Evolutionary conservation across 176 grass and related monocot genomes (phyloP).

Genomic region (Alopecurus myosuroides): DNA sequence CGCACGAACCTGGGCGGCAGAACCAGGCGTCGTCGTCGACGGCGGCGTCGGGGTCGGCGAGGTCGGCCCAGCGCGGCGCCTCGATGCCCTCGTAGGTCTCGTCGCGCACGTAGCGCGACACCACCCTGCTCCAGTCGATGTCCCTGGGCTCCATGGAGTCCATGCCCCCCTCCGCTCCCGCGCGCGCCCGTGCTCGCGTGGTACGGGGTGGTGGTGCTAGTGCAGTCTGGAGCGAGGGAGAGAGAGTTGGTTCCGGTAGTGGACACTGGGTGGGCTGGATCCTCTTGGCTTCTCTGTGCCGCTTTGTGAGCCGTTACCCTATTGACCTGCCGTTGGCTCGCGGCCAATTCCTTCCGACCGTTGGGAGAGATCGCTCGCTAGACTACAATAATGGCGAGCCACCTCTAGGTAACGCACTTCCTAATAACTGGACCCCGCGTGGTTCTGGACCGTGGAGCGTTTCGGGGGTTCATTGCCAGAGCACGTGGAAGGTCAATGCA

Average conservation of each 20-base stretch:
- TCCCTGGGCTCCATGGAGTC: conserved; percentile 78
- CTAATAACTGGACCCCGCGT: not conserved
- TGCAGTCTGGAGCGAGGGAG: not conserved
- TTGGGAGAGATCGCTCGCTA: conserved; percentile 2
- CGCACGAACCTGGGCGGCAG: conserved; percentile 79
- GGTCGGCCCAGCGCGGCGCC: conserved; percentile 83
- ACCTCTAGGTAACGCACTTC: not conserved
- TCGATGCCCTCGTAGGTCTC: conserved; percentile 87
- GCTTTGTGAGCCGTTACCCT: conserved; percentile 12
- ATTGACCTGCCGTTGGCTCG: conserved; percentile 21
- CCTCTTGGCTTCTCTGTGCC: not conserved
- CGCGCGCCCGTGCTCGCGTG: not conserved
- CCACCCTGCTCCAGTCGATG: conserved; percentile 89
- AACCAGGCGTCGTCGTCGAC: conserved; percentile 84
- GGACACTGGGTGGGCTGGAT: not conserved
- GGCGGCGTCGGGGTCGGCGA: conserved; percentile 37
- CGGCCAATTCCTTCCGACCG: conserved; percentile 41
- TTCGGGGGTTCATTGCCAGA: not conserved
- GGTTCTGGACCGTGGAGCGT: not conserved
- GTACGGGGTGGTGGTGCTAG: not conserved
- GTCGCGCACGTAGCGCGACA: conserved; percentile 72
- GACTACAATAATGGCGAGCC: not conserved
- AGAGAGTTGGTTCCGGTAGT: not conserved
- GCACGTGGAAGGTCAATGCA: not conserved
- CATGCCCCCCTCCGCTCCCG: not conserved